These are phyloP conservation scores for Cryphonectria carpinicola DNA, from an alignment of 2,329 filamentous ascomycete species.

Conservation along the genomic window DNA sequence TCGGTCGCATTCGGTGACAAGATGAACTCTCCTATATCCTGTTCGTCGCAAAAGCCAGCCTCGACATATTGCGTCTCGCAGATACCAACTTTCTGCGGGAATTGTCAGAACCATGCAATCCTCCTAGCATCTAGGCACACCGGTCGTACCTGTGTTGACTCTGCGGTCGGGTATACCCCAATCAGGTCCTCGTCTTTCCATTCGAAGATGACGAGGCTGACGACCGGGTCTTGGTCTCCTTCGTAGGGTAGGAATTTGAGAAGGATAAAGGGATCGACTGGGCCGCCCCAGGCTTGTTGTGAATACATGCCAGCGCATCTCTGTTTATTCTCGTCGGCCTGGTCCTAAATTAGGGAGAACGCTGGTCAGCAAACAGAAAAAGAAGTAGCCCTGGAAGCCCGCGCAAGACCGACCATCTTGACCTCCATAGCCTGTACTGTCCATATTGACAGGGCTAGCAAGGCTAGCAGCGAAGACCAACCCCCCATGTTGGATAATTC, in stretches of 20 bases:
- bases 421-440: constrained; percentile 61
- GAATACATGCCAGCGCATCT: constrained; percentile 94
- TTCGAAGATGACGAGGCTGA: constrained; percentile 90
- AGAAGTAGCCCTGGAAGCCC: constrained; percentile 4
- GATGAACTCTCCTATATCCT: constrained; percentile 84
- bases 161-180: constrained; percentile 65
- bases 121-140: constrained; percentile 15
- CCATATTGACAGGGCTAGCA: constrained; percentile 59
- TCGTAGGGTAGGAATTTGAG: constrained; percentile 73
- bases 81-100: constrained; percentile 54
- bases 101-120: constrained; percentile 38
- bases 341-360: constrained; percentile 57
- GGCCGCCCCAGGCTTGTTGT: constrained; percentile 83
- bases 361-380: constrained; percentile 21
- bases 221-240: constrained; percentile 70
- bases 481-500: constrained; percentile 53
- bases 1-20: constrained; percentile 75
- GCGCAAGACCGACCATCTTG: constrained; percentile 51
- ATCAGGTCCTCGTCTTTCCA: constrained; percentile 85
- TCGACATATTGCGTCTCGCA: constrained; percentile 76
- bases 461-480: constrained; percentile 52
- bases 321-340: constrained; percentile 76
- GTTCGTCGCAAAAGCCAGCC: constrained; percentile 71
- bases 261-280: constrained; percentile 85
- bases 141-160: constrained; percentile 55